Conservation (phyloP, 176 grass and related monocot genomes). For the Thalia dealbata region DNA sequence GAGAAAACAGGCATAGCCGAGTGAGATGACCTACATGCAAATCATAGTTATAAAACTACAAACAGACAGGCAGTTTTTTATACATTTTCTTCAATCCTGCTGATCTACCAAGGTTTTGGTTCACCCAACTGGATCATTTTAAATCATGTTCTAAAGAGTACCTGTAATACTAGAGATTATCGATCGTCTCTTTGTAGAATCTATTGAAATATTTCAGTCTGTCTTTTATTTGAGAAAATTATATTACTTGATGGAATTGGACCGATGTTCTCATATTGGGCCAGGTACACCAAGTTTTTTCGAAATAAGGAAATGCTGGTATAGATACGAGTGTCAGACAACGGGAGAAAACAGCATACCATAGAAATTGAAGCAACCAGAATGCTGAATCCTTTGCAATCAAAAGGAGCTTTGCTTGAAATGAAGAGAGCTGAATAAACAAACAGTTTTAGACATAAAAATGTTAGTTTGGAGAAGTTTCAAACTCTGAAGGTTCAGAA, state of each 20-base stretch:
- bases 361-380: conserved; percentile 52
- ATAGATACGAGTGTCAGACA: not conserved
- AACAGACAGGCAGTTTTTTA: too few species aligned
- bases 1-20: conserved; percentile 45
- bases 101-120: too few species aligned
- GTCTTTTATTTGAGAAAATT: too few species aligned
- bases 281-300: not conserved
- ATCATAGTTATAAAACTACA: not conserved
- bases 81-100: too few species aligned
- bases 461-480: not conserved
- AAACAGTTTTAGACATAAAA: not conserved
- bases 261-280: not conserved
- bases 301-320: not conserved
- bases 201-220: too few species aligned
- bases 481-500: not conserved
- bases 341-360: conserved; percentile 22
- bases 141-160: too few species aligned
- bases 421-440: conserved; percentile 61
- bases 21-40: conserved; percentile 42
- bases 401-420: conserved; percentile 51
- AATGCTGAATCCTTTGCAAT: conserved; percentile 76
- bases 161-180: too few species aligned
- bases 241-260: not conserved
- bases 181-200: too few species aligned
- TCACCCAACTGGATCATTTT: too few species aligned